Evolutionary conservation across 345 rosid genomes (phyloP).

Genomic region (Anacardium occidentale): DNA sequence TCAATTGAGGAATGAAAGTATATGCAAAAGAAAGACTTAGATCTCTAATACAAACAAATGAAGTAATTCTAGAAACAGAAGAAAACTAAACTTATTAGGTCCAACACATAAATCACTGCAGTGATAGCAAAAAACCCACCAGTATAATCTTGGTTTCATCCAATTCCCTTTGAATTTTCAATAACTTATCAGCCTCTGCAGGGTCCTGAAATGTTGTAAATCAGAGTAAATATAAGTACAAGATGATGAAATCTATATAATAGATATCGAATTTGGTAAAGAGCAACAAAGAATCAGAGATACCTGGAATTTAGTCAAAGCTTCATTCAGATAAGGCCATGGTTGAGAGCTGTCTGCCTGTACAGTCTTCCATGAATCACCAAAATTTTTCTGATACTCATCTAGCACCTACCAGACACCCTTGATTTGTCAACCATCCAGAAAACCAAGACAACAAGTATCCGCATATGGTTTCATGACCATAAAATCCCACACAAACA

Average conservation of each 20-base stretch:
- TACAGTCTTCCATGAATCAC: slow-evolving; percentile 77
- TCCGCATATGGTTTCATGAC: not conserved
- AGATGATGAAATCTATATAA: not conserved
- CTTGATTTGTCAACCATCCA: not conserved
- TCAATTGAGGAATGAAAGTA: not conserved
- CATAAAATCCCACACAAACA: not conserved
- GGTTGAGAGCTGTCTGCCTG: slow-evolving; percentile 58
- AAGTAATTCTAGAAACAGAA: not conserved
- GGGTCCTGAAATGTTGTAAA: slow-evolving; percentile 65
- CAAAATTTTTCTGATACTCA: slow-evolving; percentile 89
- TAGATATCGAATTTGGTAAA: not conserved
- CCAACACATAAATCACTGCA: not conserved
- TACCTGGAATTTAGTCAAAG: slow-evolving; percentile 83
- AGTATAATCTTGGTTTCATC: slow-evolving; percentile 98
- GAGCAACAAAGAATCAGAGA: slow-evolving; percentile 11
- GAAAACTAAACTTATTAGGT: not conserved
- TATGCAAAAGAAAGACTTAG: not conserved
- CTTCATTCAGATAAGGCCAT: slow-evolving; percentile 85
- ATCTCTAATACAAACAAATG: not conserved
- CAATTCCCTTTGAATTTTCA: slow-evolving; percentile 97
- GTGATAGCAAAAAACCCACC: slow-evolving; percentile 43
- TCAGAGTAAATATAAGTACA: not conserved
- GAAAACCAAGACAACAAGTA: not conserved
- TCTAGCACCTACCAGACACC: slow-evolving; percentile 61
- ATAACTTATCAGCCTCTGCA: slow-evolving; percentile 93